Percentiles rank a stretch among this genome's conserved stretches.
phyloP scores from a whole-genome alignment of 371 early-diverging fungal species.

The Syncephalastrum contaminatum region DNA sequence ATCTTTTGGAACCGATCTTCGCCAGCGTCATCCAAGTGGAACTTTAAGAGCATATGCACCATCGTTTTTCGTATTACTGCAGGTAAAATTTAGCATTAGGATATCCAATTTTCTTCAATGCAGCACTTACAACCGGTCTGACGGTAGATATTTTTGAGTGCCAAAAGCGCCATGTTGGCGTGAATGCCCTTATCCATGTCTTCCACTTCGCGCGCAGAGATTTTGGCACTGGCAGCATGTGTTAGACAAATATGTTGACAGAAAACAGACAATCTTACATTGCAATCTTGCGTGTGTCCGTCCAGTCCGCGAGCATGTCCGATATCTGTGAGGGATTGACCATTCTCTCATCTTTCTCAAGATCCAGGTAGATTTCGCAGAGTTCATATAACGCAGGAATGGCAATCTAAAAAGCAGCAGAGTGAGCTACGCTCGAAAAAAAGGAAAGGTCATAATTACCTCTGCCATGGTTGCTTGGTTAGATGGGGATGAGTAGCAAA shows the following conservation, averaged over 20 bases:
- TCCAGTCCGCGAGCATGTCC: slow-evolving; percentile 62
- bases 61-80: slow-evolving; percentile 38
- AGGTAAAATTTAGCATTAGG: neutral
- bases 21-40: slow-evolving; percentile 33
- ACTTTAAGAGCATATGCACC: slow-evolving; percentile 32
- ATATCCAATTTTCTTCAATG: neutral
- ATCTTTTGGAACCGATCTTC: slow-evolving; percentile 28
- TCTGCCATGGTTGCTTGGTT: slow-evolving; percentile 60
- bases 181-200: slow-evolving; percentile 32
- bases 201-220: slow-evolving; percentile 11
- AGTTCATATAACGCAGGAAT: slow-evolving; percentile 39
- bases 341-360: slow-evolving; percentile 46
- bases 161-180: slow-evolving; percentile 38
- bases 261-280: slow-evolving; percentile 22
- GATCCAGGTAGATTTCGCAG: slow-evolving; percentile 29
- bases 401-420: slow-evolving; percentile 18
- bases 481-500: slow-evolving; percentile 65
- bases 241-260: neutral
- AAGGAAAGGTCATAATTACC: slow-evolving; percentile 10
- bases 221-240: slow-evolving; percentile 5
- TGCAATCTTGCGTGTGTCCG: slow-evolving; percentile 50
- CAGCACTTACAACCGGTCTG: slow-evolving; percentile 18
- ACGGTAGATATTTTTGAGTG: slow-evolving; percentile 28
- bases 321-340: slow-evolving; percentile 51
- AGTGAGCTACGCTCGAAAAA: neutral